These are phyloP conservation scores for Boletus patriciae DNA, from an alignment of 768 basidiomycete genomes.

Conservation along the genomic window DNA sequence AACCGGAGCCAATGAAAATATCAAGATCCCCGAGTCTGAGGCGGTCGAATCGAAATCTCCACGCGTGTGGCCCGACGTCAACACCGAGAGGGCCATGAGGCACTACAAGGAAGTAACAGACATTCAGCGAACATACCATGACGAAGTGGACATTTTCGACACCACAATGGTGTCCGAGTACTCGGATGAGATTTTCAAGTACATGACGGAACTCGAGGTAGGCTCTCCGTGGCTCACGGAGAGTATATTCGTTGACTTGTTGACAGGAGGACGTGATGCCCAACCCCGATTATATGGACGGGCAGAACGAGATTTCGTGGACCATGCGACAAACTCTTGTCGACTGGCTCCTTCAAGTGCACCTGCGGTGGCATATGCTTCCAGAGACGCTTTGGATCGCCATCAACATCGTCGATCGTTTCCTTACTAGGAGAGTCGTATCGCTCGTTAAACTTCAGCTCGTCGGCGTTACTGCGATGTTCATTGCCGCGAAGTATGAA, in stretches of 20 bases:
- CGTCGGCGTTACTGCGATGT: slow-evolving; percentile 98
- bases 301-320: slow-evolving; percentile 92
- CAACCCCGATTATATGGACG: slow-evolving; percentile 88
- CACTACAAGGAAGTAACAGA: slow-evolving; percentile 64
- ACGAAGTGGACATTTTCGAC: slow-evolving; percentile 68
- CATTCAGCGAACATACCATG: slow-evolving; percentile 62
- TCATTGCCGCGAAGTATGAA: slow-evolving; percentile 98
- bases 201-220: slow-evolving; percentile 94
- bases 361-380: slow-evolving; percentile 97
- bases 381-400: slow-evolving; percentile 99
- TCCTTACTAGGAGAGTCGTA: slow-evolving; percentile 85
- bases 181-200: slow-evolving; percentile 95
- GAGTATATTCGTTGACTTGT: slow-evolving; percentile 20
- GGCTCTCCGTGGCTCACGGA: slow-evolving; percentile 21
- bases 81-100: slow-evolving; percentile 56
- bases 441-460: slow-evolving; percentile 90
- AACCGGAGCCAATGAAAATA: slow-evolving; percentile 47
- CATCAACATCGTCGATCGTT: slow-evolving; percentile 93
- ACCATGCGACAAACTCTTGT: slow-evolving; percentile 94
- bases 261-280: slow-evolving; percentile 83
- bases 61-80: slow-evolving; percentile 73
- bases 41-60: slow-evolving; percentile 42
- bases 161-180: slow-evolving; percentile 98
- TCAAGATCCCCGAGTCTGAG: slow-evolving; percentile 40
- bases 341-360: slow-evolving; percentile 98